Percentiles rank a stretch among this genome's conserved stretches.
Conservation (phyloP, 495 filamentous ascomycete species). For the Podospora conica region DNA sequence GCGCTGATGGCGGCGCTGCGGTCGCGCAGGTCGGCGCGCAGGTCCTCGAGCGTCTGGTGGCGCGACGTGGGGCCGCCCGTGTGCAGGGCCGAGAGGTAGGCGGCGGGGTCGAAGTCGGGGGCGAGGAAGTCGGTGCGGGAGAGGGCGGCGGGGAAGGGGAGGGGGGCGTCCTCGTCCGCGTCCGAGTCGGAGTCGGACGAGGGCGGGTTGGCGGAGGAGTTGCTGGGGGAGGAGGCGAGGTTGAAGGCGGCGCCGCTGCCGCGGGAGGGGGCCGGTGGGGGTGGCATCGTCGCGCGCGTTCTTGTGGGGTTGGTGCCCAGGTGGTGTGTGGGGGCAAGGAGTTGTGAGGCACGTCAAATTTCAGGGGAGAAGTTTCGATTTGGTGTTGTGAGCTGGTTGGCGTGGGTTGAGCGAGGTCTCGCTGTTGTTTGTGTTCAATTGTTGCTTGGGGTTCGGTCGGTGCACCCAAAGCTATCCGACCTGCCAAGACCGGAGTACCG, state of each 20-base stretch:
- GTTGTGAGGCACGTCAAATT: neutral
- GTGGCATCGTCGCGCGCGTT: constrained; percentile 20
- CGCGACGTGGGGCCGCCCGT: constrained; percentile 37
- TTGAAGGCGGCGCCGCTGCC: constrained; percentile 13
- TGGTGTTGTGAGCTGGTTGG: neutral
- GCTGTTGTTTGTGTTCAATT: neutral
- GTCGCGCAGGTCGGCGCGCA: constrained; percentile 75
- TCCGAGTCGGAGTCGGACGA: constrained; percentile 34
- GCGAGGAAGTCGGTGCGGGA: constrained; percentile 72
- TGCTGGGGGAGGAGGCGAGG: constrained; percentile 27
- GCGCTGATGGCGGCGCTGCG: constrained; percentile 66
- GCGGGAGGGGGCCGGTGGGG: constrained; percentile 1
- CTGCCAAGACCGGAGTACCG: neutral
- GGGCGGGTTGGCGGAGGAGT: constrained; percentile 27
- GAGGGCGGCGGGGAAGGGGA: constrained; percentile 80
- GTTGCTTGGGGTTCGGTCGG: neutral
- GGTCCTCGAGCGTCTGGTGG: constrained; percentile 92
- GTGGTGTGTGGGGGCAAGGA: neutral
- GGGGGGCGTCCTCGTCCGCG: constrained; percentile 53
- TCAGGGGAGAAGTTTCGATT: neutral
- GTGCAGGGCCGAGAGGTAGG: constrained; percentile 73
- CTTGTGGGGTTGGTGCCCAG: constrained; percentile 15
- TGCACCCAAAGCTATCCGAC: neutral
- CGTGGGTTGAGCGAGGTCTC: neutral
- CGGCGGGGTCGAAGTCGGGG: constrained; percentile 69